Evolutionary conservation across 768 basidiomycete genomes (phyloP), one percentile per base, ranked within the genome.

Genomic region (Serendipita sp.): DNA sequence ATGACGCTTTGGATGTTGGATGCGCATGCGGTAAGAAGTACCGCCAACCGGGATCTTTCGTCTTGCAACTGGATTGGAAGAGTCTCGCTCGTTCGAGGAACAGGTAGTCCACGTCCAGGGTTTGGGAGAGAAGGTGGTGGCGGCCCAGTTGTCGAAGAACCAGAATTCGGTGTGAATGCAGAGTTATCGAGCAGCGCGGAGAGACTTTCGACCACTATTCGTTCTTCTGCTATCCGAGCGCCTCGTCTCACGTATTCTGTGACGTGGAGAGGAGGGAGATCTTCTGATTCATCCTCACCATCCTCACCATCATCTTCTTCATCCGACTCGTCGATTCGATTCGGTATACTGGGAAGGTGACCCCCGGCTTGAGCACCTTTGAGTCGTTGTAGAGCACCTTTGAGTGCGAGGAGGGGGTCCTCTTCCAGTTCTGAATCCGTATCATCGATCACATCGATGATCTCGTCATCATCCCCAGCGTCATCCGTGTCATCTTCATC

Each of bases 201-300:
- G 13, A 89, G 69, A 10, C 80, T 70, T 16, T 75, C 76, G 2
- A 88, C 82, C 0, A 58, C 65, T n/a, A 88, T 77, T 15, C 76
- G 75, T 68, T 89, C 86, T 15, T 79, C 69, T 3, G 80, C 80
- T 67, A 89, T 76, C 60, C 86, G 78, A 2, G 81, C 80, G 16
- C 88, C 89, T 13, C 85, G 83, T 44, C 89, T 81, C 51, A 87
- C 71, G 67, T 88, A 85, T 67, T 90, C 88, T 3, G 66, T 71
- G 28, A 81, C 70, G 11, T 52, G 65, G 28, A 41, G 32, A 7
- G 41, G 41, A 13, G 28, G 44, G 4, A 35, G 34, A 35, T 67
- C 58, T 4, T n/a, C 66, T 10, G 1, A 65, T 71, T 13, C 69
- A 15, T 45, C 65, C 10, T 34, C 62, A n/a, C 48, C 63, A 41